These are phyloP conservation scores for Wickerhamiella musiphila DNA, from an alignment of 805 yeast genomes.

Conservation along the genomic window DNA sequence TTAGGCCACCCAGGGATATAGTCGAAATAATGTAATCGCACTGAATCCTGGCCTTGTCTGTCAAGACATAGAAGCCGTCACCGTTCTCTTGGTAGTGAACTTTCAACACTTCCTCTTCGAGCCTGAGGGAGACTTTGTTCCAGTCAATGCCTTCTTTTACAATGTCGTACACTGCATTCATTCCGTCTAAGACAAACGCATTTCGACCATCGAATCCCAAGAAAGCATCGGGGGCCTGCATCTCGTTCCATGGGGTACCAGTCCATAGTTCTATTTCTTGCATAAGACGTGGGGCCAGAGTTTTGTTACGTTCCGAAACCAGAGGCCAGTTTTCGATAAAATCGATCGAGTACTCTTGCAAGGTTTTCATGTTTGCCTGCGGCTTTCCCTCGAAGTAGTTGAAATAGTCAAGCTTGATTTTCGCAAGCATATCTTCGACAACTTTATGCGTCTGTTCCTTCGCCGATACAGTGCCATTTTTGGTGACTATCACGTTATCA, in stretches of 20 bases:
- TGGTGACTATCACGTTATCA: conserved; percentile 19
- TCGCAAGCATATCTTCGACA: conserved; percentile 23
- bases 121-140: conserved; percentile 20
- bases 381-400: conserved; percentile 31
- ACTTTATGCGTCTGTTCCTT: conserved; percentile 19
- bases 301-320: conserved; percentile 25
- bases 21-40: conserved; percentile 48
- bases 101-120: conserved; percentile 27
- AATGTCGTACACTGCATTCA: conserved; percentile 33
- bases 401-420: conserved; percentile 32
- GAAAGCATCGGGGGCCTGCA: conserved; percentile 53
- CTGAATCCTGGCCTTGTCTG: conserved; percentile 20
- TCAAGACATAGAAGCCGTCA: conserved; percentile 14
- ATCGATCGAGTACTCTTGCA: conserved; percentile 30
- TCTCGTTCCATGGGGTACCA: conserved; percentile 48
- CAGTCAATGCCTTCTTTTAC: conserved; percentile 26
- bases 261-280: conserved; percentile 63
- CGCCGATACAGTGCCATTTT: conserved; percentile 20
- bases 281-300: conserved; percentile 35
- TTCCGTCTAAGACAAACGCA: conserved; percentile 48
- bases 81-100: conserved; percentile 20
- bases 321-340: conserved; percentile 25
- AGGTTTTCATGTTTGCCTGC: conserved; percentile 33
- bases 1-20: conserved; percentile 58
- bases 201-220: conserved; percentile 65